Percentiles rank a stretch among this genome's conserved stretches.
phyloP scores from a whole-genome alignment of 2,329 filamentous ascomycete genomes.

The Exophiala bonariae region DNA sequence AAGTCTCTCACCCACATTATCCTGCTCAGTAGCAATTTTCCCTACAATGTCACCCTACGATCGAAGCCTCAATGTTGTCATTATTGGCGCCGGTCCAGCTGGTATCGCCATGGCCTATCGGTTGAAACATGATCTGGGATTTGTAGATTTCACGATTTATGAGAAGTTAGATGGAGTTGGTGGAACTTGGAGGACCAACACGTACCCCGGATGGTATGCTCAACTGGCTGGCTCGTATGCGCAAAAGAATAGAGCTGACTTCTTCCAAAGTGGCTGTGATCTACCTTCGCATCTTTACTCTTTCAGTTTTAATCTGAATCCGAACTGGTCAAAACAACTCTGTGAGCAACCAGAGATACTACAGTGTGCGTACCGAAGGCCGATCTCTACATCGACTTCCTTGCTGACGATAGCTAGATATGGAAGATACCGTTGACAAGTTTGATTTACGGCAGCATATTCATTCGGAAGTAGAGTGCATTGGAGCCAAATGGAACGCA shows the following conservation, averaged over 20 bases:
- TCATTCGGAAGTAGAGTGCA: conserved; percentile 24
- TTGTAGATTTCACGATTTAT: conserved; percentile 11
- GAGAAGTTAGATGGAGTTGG: conserved; percentile 53
- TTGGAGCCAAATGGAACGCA: conserved; percentile 28
- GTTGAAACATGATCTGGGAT: conserved; percentile 7
- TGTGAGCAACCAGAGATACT: conserved; percentile 52
- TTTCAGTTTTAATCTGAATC: conserved; percentile 56
- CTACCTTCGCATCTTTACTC: conserved; percentile 56
- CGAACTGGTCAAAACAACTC: conserved; percentile 50
- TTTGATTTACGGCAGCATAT: conserved; percentile 31
- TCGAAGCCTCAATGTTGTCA: too few species aligned
- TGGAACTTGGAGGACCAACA: conserved; percentile 28
- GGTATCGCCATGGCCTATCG: conserved; percentile 7
- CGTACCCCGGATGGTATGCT: conserved; percentile 38
- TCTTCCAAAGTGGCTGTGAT: conserved; percentile 24
- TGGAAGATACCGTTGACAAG: conserved; percentile 35
- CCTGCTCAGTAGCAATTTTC: too few species aligned
- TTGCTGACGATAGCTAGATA: not conserved
- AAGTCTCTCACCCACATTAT: too few species aligned
- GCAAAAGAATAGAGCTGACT: too few species aligned
- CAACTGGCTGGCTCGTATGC: too few species aligned
- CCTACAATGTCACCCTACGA: too few species aligned
- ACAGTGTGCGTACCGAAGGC: conserved; percentile 41
- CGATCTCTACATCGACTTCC: too few species aligned
- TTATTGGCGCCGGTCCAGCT: conserved; percentile 10